Base-by-base conservation (phyloP, 2,329 filamentous ascomycete species). In the Orbilia javanica region DNA sequence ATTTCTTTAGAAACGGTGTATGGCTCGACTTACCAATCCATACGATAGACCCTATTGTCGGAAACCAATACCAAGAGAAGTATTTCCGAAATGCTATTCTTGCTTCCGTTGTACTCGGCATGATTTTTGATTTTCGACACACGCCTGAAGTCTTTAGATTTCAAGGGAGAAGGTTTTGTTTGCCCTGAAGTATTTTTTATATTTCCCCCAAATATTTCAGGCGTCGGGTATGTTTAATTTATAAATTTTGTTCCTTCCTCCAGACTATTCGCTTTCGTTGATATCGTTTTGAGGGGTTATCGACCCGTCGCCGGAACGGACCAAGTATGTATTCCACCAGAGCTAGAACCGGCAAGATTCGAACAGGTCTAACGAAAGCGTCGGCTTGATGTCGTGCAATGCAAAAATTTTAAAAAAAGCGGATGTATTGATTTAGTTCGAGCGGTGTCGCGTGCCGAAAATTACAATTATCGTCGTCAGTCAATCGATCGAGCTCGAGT, bases 1-100 rank as follows among this genome's bases (percentile, higher is more conserved):
- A n/a, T n/a, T n/a, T n/a, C n/a, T n/a, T n/a, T n/a, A n/a, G 13
- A 18, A 18, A 15, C 3, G 39, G 7, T 44, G 8, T 36, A 36
- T 36, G 13, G 8, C 1, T 44, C 5, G n/a, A 62, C 68, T 73
- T 69, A 79, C 75, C 68, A 4, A 79, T 66, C 75, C 75, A 79
- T 15, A 79, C 53, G 10, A 73, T 42, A 4, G 68, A 68, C 0
- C 75, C 75, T 13, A 79, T 8, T 44, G 67, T 68, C 2, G 75
- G 75, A 18, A 77, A 77, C 60, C 69, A 69, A 18, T 72, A 68
- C 75, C 75, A 79, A 2, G 67, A 79, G 13, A 73, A 46, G 31
- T 72, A 66, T 15, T 46, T 55, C 8, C 75, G 64, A 1, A 11
- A n/a, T 7, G 36, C 39, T 4, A n/a, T 20, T 50, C 60, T 52